Evolutionary conservation across 768 basidiomycete genomes (phyloP).

Genomic region (Leccinellum albellum): DNA sequence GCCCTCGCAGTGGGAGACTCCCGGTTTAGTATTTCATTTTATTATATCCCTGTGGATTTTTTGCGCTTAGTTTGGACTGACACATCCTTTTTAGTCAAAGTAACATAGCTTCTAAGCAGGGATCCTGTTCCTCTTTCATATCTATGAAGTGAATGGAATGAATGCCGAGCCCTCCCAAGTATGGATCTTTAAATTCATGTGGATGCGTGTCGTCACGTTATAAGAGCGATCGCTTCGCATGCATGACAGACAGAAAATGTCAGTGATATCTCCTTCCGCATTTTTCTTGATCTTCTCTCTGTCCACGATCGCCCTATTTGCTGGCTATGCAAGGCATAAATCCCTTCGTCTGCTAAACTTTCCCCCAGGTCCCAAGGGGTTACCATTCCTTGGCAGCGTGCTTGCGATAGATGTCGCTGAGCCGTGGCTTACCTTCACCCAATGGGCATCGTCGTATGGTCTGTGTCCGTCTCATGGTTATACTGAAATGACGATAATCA

Average conservation of each 20-base stretch:
- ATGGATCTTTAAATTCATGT: neutral
- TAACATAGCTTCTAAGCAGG: neutral
- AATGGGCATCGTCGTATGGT: constrained; percentile 29
- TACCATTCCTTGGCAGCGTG: constrained; percentile 29
- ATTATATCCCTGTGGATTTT: neutral
- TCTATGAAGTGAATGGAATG: constrained; percentile 10
- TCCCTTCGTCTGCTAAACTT: neutral
- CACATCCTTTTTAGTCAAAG: neutral
- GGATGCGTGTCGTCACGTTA: neutral
- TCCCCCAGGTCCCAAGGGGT: constrained; percentile 32
- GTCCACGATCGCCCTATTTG: constrained; percentile 8
- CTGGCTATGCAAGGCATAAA: constrained; percentile 12
- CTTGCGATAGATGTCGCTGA: constrained; percentile 22
- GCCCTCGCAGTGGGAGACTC: neutral
- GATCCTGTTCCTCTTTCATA: constrained; percentile 7
- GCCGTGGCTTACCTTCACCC: constrained; percentile 35
- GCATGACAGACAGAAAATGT: neutral
- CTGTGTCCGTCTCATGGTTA: constrained; percentile 14
- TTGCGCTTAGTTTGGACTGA: neutral
- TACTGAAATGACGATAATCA: neutral
- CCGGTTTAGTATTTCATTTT: neutral
- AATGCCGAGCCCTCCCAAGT: constrained; percentile 7
- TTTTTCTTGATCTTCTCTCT: constrained; percentile 6
- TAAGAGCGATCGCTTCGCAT: constrained; percentile 8
- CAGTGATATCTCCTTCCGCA: constrained; percentile 1